A percentile compares a stretch with the other conserved stretches of the same genome.
Evolutionary conservation across 768 basidiomycete species (phyloP).

Genomic region (Pluteus cervinus): DNA sequence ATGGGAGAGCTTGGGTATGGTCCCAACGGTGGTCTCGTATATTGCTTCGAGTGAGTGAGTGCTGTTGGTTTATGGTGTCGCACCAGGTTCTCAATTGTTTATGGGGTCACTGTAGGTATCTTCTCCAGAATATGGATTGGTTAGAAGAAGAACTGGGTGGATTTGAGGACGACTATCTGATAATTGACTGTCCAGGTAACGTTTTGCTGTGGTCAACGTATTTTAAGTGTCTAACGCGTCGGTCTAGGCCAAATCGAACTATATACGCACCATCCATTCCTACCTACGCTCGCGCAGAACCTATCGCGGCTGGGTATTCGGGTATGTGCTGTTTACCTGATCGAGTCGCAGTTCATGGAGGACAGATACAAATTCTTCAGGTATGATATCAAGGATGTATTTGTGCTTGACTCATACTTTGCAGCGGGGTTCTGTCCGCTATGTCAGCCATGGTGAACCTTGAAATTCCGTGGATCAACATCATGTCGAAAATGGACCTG

Average conservation of each 20-base stretch:
- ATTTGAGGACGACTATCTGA: constrained; percentile 92
- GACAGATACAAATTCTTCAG: constrained; percentile 98
- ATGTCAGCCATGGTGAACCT: constrained; percentile 99
- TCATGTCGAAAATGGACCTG: constrained; percentile 99
- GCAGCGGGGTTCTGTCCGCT: constrained; percentile 88
- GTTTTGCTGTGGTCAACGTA: constrained; percentile 13
- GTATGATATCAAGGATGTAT: constrained; percentile 25
- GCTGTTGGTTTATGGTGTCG: constrained; percentile 9
- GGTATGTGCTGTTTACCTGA: constrained; percentile 84
- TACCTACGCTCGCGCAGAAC: constrained; percentile 82
- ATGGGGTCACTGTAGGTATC: constrained; percentile 54
- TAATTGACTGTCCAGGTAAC: constrained; percentile 90
- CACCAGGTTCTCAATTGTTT: constrained; percentile 3
- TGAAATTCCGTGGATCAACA: constrained; percentile 94
- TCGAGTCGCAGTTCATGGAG: constrained; percentile 99
- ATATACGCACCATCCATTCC: constrained; percentile 96
- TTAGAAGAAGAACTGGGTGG: constrained; percentile 92
- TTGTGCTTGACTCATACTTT: constrained; percentile 5
- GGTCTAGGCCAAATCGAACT: constrained; percentile 90
- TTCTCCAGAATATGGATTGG: constrained; percentile 98
- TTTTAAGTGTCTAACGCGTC: neutral
- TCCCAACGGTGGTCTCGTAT: constrained; percentile 94
- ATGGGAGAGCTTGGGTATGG: constrained; percentile 95
- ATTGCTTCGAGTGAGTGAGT: constrained; percentile 98
- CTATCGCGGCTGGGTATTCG: constrained; percentile 74